These are phyloP conservation scores for Termitomyces sp. DNA, from an alignment of 768 basidiomycete genomes.

Conservation along the genomic window DNA sequence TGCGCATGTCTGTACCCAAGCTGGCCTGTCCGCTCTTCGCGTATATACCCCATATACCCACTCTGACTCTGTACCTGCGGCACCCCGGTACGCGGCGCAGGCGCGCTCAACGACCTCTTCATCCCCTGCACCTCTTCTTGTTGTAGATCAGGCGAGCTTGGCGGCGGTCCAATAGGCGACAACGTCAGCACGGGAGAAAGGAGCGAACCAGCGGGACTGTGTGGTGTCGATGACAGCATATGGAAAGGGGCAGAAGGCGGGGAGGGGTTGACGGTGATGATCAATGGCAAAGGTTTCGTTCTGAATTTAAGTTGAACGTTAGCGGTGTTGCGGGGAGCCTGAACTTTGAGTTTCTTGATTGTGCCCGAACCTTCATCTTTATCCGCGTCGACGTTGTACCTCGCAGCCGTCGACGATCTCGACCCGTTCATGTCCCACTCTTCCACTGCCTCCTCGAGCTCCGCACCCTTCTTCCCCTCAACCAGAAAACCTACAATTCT, in stretches of 20 bases:
- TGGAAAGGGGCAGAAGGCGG: background rate
- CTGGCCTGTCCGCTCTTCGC: background rate
- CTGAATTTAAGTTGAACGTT: background rate
- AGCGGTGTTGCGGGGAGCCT: background rate
- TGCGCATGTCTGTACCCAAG: background rate
- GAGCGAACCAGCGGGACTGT: background rate
- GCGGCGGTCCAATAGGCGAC: background rate
- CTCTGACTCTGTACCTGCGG: background rate
- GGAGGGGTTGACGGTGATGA: background rate
- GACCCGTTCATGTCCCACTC: conserved; percentile 40
- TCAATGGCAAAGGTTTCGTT: background rate
- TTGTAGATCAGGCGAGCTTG: background rate
- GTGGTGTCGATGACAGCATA: background rate
- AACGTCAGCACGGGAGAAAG: background rate
- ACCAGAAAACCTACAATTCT: conserved; percentile 68
- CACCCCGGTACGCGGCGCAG: background rate
- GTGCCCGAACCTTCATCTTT: background rate
- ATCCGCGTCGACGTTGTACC: background rate
- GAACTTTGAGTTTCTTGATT: background rate
- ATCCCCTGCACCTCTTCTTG: background rate
- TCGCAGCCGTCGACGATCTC: background rate
- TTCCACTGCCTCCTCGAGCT: conserved; percentile 55
- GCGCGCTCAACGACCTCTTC: background rate
- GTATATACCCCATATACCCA: background rate
- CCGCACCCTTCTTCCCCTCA: conserved; percentile 59